A percentile compares a stretch with the other conserved stretches of the same genome.
Conservation (phyloP, 1,284 basidiomycete species). For the Cryptococcus sp. region DNA sequence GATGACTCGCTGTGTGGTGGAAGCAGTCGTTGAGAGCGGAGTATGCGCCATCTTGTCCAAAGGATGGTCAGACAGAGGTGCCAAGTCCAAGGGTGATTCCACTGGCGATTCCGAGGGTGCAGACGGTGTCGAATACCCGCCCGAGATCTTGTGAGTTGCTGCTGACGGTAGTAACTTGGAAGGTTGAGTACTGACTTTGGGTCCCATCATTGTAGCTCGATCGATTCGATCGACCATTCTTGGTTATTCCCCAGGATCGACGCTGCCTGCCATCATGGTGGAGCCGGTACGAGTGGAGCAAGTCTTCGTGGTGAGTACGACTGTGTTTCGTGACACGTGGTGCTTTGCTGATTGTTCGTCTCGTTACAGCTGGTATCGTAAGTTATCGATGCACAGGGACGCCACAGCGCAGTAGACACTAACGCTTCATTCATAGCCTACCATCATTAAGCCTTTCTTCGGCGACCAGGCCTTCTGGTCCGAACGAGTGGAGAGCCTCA, state of each 20-base stretch:
- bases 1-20: constrained; percentile 87
- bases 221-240: constrained; percentile 90
- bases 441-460: constrained; percentile 95
- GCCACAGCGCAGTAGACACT: constrained; percentile 17
- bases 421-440: constrained; percentile 61
- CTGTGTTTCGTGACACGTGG: neutral
- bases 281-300: constrained; percentile 93
- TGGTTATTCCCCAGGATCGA: constrained; percentile 95
- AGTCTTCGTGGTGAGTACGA: constrained; percentile 71
- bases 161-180: neutral
- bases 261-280: constrained; percentile 96
- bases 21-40: constrained; percentile 80
- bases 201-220: constrained; percentile 51
- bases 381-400: constrained; percentile 11
- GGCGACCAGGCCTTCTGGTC: constrained; percentile 98
- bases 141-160: constrained; percentile 63
- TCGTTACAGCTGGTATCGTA: constrained; percentile 38
- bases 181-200: neutral
- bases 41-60: constrained; percentile 92
- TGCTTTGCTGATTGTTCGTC: neutral
- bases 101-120: constrained; percentile 36
- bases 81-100: constrained; percentile 59
- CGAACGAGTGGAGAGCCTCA: constrained; percentile 88
- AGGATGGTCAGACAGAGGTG: constrained; percentile 95
- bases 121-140: constrained; percentile 61